Percentiles rank a stretch among this genome's conserved stretches.
Evolutionary conservation across 2,329 filamentous ascomycete species (phyloP).

Genomic region (Exophiala sideris): DNA sequence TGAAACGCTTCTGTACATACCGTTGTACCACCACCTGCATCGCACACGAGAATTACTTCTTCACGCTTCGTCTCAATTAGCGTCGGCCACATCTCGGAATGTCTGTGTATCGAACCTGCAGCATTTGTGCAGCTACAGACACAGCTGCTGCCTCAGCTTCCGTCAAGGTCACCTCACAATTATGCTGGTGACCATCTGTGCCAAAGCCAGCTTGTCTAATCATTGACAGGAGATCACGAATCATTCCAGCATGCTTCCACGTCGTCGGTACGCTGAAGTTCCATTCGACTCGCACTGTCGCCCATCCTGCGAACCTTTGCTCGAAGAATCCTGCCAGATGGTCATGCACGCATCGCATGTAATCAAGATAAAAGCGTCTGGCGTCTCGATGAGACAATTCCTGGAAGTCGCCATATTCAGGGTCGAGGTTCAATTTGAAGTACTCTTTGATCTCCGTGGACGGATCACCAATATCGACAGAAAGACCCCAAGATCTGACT

Average conservation of each 20-base stretch:
- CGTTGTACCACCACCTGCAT: constrained; percentile 50
- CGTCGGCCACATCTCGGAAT: not conserved
- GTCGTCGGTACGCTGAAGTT: constrained; percentile 44
- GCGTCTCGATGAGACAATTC: constrained; percentile 29
- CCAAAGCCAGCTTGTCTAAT: constrained; percentile 33
- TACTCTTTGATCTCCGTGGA: constrained; percentile 32
- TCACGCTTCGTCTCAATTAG: constrained; percentile 35
- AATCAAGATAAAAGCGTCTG: constrained; percentile 34
- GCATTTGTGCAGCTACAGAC: constrained; percentile 40
- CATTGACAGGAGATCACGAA: constrained; percentile 34
- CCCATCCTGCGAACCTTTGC: constrained; percentile 30
- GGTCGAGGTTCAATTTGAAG: constrained; percentile 39
- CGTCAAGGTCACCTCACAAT: constrained; percentile 46
- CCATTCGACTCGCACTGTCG: constrained; percentile 35
- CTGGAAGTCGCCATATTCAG: constrained; percentile 29
- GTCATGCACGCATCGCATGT: constrained; percentile 34
- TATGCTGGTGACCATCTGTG: constrained; percentile 33
- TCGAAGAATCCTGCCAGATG: constrained; percentile 32
- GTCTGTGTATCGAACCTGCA: constrained; percentile 26
- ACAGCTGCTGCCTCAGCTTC: constrained; percentile 55
- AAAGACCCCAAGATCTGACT: constrained; percentile 35
- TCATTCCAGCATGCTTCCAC: constrained; percentile 38
- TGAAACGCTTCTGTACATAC: not conserved
- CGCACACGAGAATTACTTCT: constrained; percentile 49
- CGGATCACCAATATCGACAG: constrained; percentile 34